Base-by-base conservation (phyloP, 352 stramenopile species). In the Pythium volutum region DNA sequence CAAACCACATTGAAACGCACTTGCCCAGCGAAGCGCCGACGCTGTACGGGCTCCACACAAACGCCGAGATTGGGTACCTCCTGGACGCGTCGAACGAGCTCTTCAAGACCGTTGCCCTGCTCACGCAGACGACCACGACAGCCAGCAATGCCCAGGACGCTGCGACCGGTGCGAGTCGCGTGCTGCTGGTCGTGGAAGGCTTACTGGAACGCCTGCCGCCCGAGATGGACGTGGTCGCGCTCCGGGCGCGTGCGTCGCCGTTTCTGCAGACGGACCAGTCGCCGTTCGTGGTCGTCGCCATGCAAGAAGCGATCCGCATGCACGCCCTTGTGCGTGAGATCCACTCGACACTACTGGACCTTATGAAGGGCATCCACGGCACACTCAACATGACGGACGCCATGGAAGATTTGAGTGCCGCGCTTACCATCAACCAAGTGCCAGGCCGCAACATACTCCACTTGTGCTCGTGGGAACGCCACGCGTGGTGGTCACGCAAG, bases 401-500 rank as follows among this genome's bases (percentile, higher is more conserved):
- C 10, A 97, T 97, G 87, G 91, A 98, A 43, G 87, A 97, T 42
- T 71, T 97, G 0, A 71, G 83, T 22, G 62, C 74, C 1, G 77
- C 85, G 18, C 70, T 94, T 2, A 69, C 74, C 23, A 65, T 85
- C 46, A 88, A 91, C 41, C 81, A 93, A 73, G 85, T 94, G 2
- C 85, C 85, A 5, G 85, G 83, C 0, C 77, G 84, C 16, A 91
- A 93, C 55, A 53, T 84, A 2, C 42, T 93, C 29, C 80, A 91
- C 51, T 70, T 77, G 53, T 93, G 82, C 34, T 91, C 80, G 23
- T 92, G 84, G 84, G 84, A 93, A 41, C 66, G 70, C 47, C 69
- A 75, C n/a, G 87, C 89, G 14, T 97, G 87, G 86, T 89, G 77
- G 61, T 96, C 87, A 7, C 76, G 85, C 29, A 96, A 96, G 62